A percentile compares a stretch with the other conserved stretches of the same genome.
These are phyloP conservation scores for Mucor piriformis DNA, from an alignment of 371 early-diverging fungal genomes.

Conservation along the genomic window DNA sequence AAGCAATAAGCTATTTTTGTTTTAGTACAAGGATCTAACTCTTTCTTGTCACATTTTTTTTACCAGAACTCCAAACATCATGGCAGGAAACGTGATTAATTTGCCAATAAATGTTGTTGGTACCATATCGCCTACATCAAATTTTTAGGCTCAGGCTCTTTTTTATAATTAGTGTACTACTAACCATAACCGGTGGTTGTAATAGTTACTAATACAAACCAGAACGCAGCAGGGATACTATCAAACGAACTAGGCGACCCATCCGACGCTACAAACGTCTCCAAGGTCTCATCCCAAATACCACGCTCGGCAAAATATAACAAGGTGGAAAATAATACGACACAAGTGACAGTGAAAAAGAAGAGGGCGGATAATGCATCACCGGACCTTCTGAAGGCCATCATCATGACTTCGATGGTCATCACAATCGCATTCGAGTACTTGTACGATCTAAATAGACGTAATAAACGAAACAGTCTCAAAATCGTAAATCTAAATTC, in stretches of 20 bases:
- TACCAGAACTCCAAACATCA: constrained; percentile 82
- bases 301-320: constrained; percentile 89
- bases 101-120: constrained; percentile 85
- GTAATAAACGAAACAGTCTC: constrained; percentile 76
- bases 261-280: constrained; percentile 24
- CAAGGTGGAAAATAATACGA: constrained; percentile 75
- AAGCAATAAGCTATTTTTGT: constrained; percentile 78
- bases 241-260: constrained; percentile 58
- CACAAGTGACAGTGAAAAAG: constrained; percentile 74
- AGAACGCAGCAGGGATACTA: constrained; percentile 82
- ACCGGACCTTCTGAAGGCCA: constrained; percentile 75
- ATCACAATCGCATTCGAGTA: constrained; percentile 69
- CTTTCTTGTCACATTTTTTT: constrained; percentile 1
- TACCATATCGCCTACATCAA: constrained; percentile 62
- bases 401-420: constrained; percentile 86
- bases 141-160: constrained; percentile 23
- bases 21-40: too few relatives aligned
- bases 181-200: constrained; percentile 85
- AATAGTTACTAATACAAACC: constrained; percentile 82
- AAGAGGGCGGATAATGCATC: constrained; percentile 84
- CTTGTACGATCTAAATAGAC: constrained; percentile 84
- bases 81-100: constrained; percentile 80
- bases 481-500: constrained; percentile 85
- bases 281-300: constrained; percentile 71
- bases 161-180: neutral